Evolutionary conservation across 2,329 filamentous ascomycete genomes (phyloP), one percentile per base, ranked within the genome.

Genomic region (Alternaria ventricosa): DNA sequence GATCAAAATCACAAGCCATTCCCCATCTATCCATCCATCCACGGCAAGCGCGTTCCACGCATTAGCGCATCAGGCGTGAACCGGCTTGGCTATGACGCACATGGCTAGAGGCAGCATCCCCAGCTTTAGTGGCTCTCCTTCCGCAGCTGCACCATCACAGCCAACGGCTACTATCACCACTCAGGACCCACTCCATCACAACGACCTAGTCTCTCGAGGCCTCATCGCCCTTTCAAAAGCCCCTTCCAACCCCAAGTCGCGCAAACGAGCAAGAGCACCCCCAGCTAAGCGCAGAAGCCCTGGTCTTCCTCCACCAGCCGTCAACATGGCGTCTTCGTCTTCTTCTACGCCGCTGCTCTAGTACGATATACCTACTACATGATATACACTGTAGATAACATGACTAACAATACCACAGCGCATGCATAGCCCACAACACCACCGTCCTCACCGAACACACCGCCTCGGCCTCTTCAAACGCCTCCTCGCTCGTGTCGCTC

Each of bases 391-490:
- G 8, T 5, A 12, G 18, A 10, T 5, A 25, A 61, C 7, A 15
- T 25, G 27, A 49, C 69, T 74, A 65, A 74, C 69, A 60, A 44
- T 1, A 15, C 20, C 49, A 47, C 66, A 97, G 94, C 84, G 90
- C 93, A 71, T 98, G 96, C 84, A 96, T 99, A 81, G 94, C 96
- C 55, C 90, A 98, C 83, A 91, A 96, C 77, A 92, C 89, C 59
- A 98, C 94, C 49, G 97, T 99, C 82, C 90, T 99, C 65, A 85
- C 92, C 75, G 96, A 99, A 84, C 95, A 96, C 84, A 96, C 93
- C 53, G 90, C 93, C 33, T 93, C 93, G 2, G 92, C 94, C 65
- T 90, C 92, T 10, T 93, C 91, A 45, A 89, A 93, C 71, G 92
- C 93, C 61, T 94, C 93, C 5, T 94, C 91, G 12, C 91, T 98